These are phyloP conservation scores for Colletotrichum orchidophilum DNA, from an alignment of 2,329 filamentous ascomycete species.

Conservation along the genomic window DNA sequence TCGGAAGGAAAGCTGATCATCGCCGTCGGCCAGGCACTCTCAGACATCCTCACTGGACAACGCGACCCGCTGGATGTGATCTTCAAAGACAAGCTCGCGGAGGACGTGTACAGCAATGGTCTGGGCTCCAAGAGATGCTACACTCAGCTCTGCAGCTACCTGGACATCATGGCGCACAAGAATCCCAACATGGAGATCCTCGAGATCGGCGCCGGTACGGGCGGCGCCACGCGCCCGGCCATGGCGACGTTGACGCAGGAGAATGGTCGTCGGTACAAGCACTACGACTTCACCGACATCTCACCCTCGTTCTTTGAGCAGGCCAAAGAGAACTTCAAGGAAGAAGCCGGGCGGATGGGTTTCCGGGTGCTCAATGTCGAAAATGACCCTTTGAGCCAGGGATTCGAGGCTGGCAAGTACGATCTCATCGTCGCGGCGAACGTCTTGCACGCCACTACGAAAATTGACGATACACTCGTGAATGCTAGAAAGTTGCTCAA, in stretches of 20 bases:
- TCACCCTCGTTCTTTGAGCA: conserved; percentile 48
- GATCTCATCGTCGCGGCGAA: conserved; percentile 44
- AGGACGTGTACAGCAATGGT: conserved; percentile 38
- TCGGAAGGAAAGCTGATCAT: conserved; percentile 36
- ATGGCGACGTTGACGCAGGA: conserved; percentile 35
- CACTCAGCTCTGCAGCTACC: conserved; percentile 35
- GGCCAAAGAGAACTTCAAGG: conserved; percentile 40
- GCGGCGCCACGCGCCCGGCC: conserved; percentile 41
- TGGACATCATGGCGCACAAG: conserved; percentile 40
- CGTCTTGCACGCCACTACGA: conserved; percentile 43
- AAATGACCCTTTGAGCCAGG: conserved; percentile 40
- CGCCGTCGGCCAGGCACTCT: conserved; percentile 37
- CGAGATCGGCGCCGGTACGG: conserved; percentile 49
- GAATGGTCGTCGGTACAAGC: conserved; percentile 20
- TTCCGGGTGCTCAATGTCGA: conserved; percentile 48
- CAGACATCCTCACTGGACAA: conserved; percentile 38
- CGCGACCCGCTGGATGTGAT: conserved; percentile 42
- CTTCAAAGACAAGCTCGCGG: conserved; percentile 39
- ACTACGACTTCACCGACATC: conserved; percentile 51
- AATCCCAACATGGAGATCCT: conserved; percentile 45
- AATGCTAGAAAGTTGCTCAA: conserved; percentile 40
- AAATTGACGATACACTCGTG: conserved; percentile 38
- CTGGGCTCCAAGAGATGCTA: conserved; percentile 35
- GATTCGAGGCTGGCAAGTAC: conserved; percentile 38
- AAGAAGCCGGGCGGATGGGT: conserved; percentile 37